A percentile compares a stretch with the other conserved stretches of the same genome.
phyloP scores from a whole-genome alignment of 768 basidiomycete species.

The Stropharia rugosoannulata region DNA sequence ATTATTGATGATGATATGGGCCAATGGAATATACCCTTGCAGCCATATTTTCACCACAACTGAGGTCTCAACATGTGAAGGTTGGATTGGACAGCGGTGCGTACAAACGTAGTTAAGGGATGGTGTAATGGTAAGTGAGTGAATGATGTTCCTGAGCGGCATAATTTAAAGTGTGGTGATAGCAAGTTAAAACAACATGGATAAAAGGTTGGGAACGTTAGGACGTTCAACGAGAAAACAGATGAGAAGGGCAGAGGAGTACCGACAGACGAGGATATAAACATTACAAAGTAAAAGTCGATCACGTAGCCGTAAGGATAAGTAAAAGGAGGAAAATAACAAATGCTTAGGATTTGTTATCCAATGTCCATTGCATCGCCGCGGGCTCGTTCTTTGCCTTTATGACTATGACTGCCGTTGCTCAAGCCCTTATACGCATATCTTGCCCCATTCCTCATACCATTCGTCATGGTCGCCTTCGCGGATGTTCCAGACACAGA shows the following conservation, averaged over 20 bases:
- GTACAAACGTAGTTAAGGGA: background rate
- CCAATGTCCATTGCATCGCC: slow-evolving; percentile 72
- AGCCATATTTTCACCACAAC: background rate
- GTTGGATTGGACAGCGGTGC: background rate
- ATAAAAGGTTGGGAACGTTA: background rate
- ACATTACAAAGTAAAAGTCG: slow-evolving; percentile 1
- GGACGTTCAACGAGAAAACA: background rate
- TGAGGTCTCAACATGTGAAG: background rate
- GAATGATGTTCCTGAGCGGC: slow-evolving; percentile 1
- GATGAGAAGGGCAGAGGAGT: background rate
- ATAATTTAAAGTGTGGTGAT: slow-evolving; percentile 5
- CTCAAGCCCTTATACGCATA: slow-evolving; percentile 20
- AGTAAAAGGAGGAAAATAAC: slow-evolving; percentile 14
- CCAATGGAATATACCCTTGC: background rate
- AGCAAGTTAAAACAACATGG: background rate
- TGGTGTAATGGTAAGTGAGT: background rate
- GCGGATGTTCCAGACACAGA: background rate
- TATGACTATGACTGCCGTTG: slow-evolving; percentile 33
- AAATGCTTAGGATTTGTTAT: slow-evolving; percentile 30
- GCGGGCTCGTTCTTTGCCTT: slow-evolving; percentile 50
- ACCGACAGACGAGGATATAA: background rate
- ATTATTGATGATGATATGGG: too few relatives aligned
- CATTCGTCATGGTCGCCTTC: slow-evolving; percentile 6
- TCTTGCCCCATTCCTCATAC: slow-evolving; percentile 14
- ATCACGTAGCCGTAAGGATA: slow-evolving; percentile 1